Evolutionary conservation across 164 flowering plant species (phyloP).

Genomic region (Umbellularia californica): DNA sequence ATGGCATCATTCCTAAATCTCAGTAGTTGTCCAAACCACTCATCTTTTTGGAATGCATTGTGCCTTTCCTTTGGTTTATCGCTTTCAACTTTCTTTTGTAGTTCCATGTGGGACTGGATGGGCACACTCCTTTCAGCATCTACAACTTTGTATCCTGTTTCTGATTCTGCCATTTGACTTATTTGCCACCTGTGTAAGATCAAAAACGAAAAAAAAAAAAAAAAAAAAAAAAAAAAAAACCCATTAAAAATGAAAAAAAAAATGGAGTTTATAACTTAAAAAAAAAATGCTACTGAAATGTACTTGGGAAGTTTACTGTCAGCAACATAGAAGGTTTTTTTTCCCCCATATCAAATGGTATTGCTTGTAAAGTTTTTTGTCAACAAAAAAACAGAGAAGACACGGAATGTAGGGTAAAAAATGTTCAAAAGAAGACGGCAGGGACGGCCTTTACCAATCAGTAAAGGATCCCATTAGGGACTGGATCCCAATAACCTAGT

Average conservation of each 20-base stretch:
- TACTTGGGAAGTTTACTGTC: neutral
- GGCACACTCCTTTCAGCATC: slow-evolving; percentile 37
- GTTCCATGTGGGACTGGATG: slow-evolving; percentile 38
- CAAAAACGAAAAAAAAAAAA: too few relatives aligned
- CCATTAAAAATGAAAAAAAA: too few relatives aligned
- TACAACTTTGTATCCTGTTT: slow-evolving; percentile 32
- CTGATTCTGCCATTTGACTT: slow-evolving; percentile 34
- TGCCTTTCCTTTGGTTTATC: slow-evolving; percentile 50
- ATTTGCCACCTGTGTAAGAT: slow-evolving; percentile 61
- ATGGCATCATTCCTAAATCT: slow-evolving; percentile 85
- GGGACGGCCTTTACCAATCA: too few relatives aligned
- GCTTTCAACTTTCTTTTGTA: slow-evolving; percentile 29
- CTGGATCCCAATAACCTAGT: too few relatives aligned
- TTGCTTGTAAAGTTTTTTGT: neutral
- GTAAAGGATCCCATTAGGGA: too few relatives aligned
- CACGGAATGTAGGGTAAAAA: too few relatives aligned
- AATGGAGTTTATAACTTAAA: neutral
- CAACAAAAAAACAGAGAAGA: too few relatives aligned
- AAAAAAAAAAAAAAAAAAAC: too few relatives aligned
- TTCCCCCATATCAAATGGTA: too few relatives aligned
- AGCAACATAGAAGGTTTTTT: neutral
- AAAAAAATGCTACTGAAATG: neutral
- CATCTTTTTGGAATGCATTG: slow-evolving; percentile 59
- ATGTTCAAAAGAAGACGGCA: too few relatives aligned
- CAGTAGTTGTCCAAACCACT: slow-evolving; percentile 72